phyloP scores from a whole-genome alignment of 2,329 filamentous ascomycete genomes.

The Acarospora socialis region DNA sequence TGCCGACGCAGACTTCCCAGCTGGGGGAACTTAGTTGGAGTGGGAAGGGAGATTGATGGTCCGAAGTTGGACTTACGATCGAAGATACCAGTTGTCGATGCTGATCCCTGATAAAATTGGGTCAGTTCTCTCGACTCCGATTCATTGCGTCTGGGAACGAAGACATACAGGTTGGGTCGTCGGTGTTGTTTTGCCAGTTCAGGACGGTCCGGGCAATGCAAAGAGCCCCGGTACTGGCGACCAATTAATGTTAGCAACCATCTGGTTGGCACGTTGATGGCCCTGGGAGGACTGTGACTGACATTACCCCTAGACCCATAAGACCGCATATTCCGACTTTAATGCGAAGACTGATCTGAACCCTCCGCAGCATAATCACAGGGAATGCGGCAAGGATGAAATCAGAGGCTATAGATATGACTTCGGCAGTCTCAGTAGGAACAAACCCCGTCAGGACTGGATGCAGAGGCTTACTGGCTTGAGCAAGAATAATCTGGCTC shows the following conservation, averaged over 20 bases:
- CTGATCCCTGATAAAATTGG: too few species aligned
- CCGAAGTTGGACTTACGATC: too few species aligned
- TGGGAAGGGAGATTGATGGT: too few species aligned
- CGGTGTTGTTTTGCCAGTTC: constrained; percentile 8
- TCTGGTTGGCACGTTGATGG: neutral
- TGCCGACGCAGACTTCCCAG: constrained; percentile 9
- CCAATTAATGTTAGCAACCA: neutral
- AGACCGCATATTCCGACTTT: constrained; percentile 10
- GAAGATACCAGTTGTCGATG: too few species aligned
- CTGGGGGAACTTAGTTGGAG: too few species aligned
- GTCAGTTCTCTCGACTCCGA: too few species aligned
- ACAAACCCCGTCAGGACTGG: too few species aligned
- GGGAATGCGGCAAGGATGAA: constrained; percentile 7
- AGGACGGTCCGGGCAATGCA: constrained; percentile 11
- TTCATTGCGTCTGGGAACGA: too few species aligned
- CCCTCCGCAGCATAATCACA: constrained; percentile 7
- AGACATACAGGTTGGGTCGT: constrained; percentile 9
- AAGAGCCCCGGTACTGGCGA: constrained; percentile 6
- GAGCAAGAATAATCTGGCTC: constrained; percentile 10
- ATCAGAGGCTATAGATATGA: constrained; percentile 11
- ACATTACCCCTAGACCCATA: constrained; percentile 12
- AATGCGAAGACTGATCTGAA: constrained; percentile 4
- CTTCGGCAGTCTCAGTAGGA: too few species aligned
- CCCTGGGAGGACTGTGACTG: neutral
- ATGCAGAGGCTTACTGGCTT: too few species aligned